phyloP scores from a whole-genome alignment of 495 filamentous ascomycete species.

The Durotheca rogersii region DNA sequence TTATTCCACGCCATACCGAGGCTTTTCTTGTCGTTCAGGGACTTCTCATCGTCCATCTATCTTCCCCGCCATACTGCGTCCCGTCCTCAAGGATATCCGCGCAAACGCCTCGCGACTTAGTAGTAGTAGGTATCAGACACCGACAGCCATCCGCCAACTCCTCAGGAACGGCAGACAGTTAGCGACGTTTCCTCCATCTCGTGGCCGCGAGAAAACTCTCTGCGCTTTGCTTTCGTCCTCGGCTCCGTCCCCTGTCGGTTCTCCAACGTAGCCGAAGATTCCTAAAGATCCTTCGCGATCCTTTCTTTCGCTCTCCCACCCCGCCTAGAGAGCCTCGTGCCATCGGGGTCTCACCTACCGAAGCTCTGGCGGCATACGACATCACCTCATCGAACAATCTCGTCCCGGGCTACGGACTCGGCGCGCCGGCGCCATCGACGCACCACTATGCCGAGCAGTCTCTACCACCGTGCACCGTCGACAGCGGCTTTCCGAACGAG shows the following conservation, averaged over 20 bases:
- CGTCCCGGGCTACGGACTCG: conserved; percentile 38
- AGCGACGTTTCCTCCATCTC: too few species aligned
- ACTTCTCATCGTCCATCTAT: conserved; percentile 1
- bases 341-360: conserved; percentile 19
- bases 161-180: conserved; percentile 1
- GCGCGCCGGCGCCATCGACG: conserved; percentile 32
- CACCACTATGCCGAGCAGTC: conserved; percentile 37
- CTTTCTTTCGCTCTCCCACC: neutral
- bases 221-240: neutral
- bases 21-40: conserved; percentile 13
- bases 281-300: neutral
- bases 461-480: conserved; percentile 36
- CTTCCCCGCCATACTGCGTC: conserved; percentile 11
- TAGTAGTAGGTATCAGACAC: conserved; percentile 4
- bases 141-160: conserved; percentile 1
- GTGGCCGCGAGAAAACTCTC: conserved; percentile 6
- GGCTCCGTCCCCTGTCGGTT: neutral
- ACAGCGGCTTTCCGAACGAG: conserved; percentile 31
- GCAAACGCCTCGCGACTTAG: neutral
- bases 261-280: neutral
- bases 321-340: conserved; percentile 8
- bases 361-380: conserved; percentile 39
- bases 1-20: conserved; percentile 13
- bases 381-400: conserved; percentile 28
- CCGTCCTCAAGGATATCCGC: conserved; percentile 15